Conservation (phyloP, 108 stramenopile species). For the Stephanodiscus minutulus region DNA sequence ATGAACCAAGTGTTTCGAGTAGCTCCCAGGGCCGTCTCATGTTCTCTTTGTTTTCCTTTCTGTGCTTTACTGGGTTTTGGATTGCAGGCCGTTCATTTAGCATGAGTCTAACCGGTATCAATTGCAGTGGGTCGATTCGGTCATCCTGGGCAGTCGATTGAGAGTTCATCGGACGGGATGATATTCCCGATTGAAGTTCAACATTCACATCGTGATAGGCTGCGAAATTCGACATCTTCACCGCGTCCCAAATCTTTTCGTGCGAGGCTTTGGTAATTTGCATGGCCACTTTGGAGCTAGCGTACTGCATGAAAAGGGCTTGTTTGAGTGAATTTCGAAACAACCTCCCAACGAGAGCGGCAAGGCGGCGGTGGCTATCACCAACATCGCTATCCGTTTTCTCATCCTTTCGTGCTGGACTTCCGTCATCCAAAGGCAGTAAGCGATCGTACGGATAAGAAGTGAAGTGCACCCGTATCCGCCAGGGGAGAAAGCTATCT, state of each 20-base stretch:
- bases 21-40: constrained; percentile 18
- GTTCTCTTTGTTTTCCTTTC: constrained; percentile 3
- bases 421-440: constrained; percentile 56
- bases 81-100: constrained; percentile 63
- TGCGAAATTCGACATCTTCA: constrained; percentile 51
- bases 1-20: constrained; percentile 5
- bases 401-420: neutral
- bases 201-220: constrained; percentile 54
- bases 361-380: constrained; percentile 10
- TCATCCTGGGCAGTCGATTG: constrained; percentile 6
- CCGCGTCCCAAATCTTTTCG: constrained; percentile 69
- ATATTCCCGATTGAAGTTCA: constrained; percentile 36
- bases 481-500: constrained; percentile 64
- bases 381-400: constrained; percentile 7
- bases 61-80: constrained; percentile 49
- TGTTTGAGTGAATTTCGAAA: constrained; percentile 88
- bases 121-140: constrained; percentile 17
- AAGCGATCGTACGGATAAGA: constrained; percentile 62
- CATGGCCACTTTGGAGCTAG: constrained; percentile 63
- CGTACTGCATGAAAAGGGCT: constrained; percentile 72
- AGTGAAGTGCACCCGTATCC: constrained; percentile 77
- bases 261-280: constrained; percentile 72
- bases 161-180: constrained; percentile 4
- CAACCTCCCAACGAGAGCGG: constrained; percentile 42
- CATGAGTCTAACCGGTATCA: constrained; percentile 72